Percentiles rank a stretch among this genome's conserved stretches.
phyloP scores from a whole-genome alignment of 768 basidiomycete genomes.

The Suillus spraguei region DNA sequence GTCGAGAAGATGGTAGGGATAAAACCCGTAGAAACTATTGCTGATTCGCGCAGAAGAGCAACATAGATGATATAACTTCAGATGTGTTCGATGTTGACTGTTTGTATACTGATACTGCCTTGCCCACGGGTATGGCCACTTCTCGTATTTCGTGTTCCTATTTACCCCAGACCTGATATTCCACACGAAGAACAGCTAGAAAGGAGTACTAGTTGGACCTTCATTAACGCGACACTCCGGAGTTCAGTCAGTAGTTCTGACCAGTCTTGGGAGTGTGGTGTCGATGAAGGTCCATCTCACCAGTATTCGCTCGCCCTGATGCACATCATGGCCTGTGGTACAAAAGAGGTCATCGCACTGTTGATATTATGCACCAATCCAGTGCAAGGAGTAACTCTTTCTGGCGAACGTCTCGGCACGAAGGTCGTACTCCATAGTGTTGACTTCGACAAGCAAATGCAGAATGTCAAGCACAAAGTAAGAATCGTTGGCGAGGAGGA shows the following conservation, averaged over 20 bases:
- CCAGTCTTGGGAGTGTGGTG: not conserved
- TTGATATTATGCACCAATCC: conserved; percentile 67
- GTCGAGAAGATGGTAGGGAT: conserved; percentile 64
- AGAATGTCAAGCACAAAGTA: conserved; percentile 94
- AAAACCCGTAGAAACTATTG: conserved; percentile 31
- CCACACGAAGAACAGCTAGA: not conserved
- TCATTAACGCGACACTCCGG: not conserved
- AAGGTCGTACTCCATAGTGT: conserved; percentile 90
- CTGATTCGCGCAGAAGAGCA: conserved; percentile 30
- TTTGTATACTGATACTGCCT: not conserved
- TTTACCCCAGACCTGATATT: not conserved
- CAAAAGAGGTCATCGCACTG: too few species aligned
- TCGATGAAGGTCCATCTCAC: not conserved
- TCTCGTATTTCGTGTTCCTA: not conserved
- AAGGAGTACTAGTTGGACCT: not conserved
- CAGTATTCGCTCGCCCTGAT: not conserved
- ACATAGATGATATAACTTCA: conserved; percentile 14
- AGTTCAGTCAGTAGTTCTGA: not conserved
- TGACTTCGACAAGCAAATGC: conserved; percentile 95
- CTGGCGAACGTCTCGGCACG: conserved; percentile 89
- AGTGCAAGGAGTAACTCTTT: conserved; percentile 96
- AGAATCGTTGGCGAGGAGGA: conserved; percentile 94
- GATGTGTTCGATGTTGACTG: not conserved
- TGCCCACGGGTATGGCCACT: not conserved
- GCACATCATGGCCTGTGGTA: not conserved